phyloP scores from a whole-genome alignment of 2,329 filamentous ascomycete genomes.

The Aspergillus proliferans region DNA sequence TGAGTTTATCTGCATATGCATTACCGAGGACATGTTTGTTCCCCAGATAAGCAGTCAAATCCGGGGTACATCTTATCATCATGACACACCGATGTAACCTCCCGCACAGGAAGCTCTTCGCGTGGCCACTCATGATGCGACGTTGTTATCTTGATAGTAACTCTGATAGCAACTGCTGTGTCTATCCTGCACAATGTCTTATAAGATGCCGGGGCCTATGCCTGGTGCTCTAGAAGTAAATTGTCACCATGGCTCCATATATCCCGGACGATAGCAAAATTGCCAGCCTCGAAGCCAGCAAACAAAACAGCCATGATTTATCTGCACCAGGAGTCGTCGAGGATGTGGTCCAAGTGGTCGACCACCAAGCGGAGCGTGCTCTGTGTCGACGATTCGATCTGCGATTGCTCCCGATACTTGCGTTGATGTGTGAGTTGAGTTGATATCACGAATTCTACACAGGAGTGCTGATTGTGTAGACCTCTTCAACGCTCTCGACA shows the following conservation, averaged over 20 bases:
- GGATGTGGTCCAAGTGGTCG: constrained; percentile 31
- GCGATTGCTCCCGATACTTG: constrained; percentile 50
- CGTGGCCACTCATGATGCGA: too few species aligned
- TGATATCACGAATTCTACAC: not conserved
- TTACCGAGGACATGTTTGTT: too few species aligned
- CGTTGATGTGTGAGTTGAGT: constrained; percentile 47
- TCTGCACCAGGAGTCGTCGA: not conserved
- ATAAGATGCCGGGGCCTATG: too few species aligned
- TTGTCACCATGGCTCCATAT: not conserved
- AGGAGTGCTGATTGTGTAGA: constrained; percentile 32
- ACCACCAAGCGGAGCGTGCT: constrained; percentile 42
- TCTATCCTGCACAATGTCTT: too few species aligned
- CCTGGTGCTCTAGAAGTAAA: too few species aligned
- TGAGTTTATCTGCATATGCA: too few species aligned
- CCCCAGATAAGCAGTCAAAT: too few species aligned
- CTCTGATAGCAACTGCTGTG: too few species aligned
- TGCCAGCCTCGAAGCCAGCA: constrained; percentile 6
- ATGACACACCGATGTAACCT: too few species aligned
- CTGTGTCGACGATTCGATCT: constrained; percentile 50
- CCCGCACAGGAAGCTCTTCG: too few species aligned
- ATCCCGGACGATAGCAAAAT: constrained; percentile 14
- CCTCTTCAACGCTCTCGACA: constrained; percentile 50
- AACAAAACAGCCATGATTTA: not conserved
- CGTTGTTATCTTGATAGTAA: too few species aligned
- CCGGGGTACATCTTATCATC: too few species aligned